Evolutionary conservation across 352 stramenopile genomes (phyloP).

Genomic region (Globisporangium recalcitrans): DNA sequence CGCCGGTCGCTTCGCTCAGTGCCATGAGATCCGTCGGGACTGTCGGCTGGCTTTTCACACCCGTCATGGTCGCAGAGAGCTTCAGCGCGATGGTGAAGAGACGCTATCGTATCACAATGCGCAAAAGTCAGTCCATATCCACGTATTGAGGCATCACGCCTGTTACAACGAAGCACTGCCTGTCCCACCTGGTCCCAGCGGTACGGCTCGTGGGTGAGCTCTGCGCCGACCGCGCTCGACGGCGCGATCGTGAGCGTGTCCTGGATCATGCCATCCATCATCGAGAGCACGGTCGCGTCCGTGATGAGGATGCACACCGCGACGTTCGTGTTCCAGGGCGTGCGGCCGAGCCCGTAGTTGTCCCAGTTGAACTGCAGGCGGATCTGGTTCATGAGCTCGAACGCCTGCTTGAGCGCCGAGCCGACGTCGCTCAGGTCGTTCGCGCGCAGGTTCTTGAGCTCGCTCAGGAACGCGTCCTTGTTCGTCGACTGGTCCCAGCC

Average conservation of each 20-base stretch:
- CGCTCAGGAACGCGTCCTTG: constrained; percentile 72
- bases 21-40: constrained; percentile 78
- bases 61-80: constrained; percentile 57
- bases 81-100: constrained; percentile 82
- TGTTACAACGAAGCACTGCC: background rate
- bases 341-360: constrained; percentile 74
- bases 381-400: constrained; percentile 89
- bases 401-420: constrained; percentile 64
- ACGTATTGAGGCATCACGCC: background rate
- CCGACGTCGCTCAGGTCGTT: constrained; percentile 79
- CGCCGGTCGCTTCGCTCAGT: constrained; percentile 78
- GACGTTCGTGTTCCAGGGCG: constrained; percentile 83
- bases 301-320: constrained; percentile 77
- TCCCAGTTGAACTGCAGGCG: constrained; percentile 86
- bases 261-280: constrained; percentile 61
- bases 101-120: constrained; percentile 20
- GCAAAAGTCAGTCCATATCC: background rate
- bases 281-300: constrained; percentile 70
- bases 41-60: constrained; percentile 36
- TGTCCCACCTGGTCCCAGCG: constrained; percentile 72
- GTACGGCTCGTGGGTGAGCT: constrained; percentile 80
- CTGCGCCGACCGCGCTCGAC: constrained; percentile 55
- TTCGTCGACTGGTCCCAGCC: constrained; percentile 85
- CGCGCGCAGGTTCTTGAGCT: constrained; percentile 81
- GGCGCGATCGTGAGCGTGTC: constrained; percentile 70